Evolutionary conservation across 371 early-diverging fungal species (phyloP).

Genomic region (Rhizopus arrhizus): DNA sequence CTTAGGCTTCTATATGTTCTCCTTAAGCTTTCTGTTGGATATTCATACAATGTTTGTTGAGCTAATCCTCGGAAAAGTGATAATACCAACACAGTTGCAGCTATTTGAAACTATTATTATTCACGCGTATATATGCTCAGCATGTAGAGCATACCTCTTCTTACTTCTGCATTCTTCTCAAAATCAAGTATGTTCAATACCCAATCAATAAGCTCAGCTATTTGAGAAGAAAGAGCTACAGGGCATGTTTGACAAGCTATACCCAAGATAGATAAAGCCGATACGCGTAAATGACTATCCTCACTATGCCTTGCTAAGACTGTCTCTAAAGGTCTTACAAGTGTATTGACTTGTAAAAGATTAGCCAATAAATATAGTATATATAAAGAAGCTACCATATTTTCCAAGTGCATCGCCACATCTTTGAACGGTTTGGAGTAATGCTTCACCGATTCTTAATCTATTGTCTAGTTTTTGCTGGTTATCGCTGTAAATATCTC

Average conservation of each 20-base stretch:
- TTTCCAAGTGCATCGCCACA: conserved; percentile 78
- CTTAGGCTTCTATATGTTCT: conserved; percentile 61
- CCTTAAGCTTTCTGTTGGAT: conserved; percentile 61
- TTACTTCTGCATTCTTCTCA: conserved; percentile 61
- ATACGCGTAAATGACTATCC: conserved; percentile 45
- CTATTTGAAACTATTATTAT: conserved; percentile 24
- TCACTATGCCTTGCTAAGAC: conserved; percentile 57
- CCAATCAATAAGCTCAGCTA: conserved; percentile 69
- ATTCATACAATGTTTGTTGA: conserved; percentile 52
- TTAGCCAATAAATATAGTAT: not conserved
- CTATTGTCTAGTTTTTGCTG: conserved; percentile 69
- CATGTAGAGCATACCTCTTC: conserved; percentile 53
- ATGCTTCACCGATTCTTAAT: conserved; percentile 85
- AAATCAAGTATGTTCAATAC: conserved; percentile 66
- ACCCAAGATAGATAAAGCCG: conserved; percentile 78
- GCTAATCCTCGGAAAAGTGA: conserved; percentile 72
- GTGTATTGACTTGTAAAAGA: conserved; percentile 46
- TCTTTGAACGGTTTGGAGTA: conserved; percentile 82
- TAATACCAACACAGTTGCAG: conserved; percentile 69
- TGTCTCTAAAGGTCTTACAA: conserved; percentile 68
- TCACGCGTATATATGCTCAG: not conserved
- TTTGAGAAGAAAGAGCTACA: conserved; percentile 64
- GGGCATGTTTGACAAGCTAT: conserved; percentile 76
- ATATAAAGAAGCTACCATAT: conserved; percentile 50
- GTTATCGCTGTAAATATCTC: conserved; percentile 63